These are phyloP conservation scores for Leptographium galeiforme DNA, from an alignment of 2,329 filamentous ascomycete genomes.

Conservation along the genomic window DNA sequence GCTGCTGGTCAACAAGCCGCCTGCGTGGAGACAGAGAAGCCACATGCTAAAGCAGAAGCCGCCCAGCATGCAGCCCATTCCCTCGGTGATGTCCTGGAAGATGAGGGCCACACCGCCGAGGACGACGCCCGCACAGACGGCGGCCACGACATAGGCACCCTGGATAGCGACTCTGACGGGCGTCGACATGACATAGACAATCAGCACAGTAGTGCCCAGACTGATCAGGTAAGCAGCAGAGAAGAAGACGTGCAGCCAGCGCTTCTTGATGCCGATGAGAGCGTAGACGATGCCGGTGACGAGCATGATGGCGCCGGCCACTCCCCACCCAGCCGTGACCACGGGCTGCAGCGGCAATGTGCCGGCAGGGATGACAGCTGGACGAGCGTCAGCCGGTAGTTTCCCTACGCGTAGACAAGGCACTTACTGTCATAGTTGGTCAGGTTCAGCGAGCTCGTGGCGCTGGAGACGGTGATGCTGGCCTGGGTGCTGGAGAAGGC, in stretches of 20 bases:
- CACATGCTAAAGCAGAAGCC: constrained; percentile 85
- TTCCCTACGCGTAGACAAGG: background rate
- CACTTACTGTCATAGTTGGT: constrained; percentile 16
- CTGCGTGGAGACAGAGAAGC: constrained; percentile 65
- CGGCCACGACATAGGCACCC: constrained; percentile 75
- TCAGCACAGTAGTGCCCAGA: constrained; percentile 65
- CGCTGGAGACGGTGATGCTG: background rate
- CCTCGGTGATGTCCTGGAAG: constrained; percentile 71
- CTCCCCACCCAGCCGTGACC: constrained; percentile 69
- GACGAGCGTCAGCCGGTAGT: background rate
- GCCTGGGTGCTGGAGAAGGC: background rate
- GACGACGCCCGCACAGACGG: constrained; percentile 56
- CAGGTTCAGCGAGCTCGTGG: background rate
- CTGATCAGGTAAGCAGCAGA: constrained; percentile 62
- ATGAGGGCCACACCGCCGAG: constrained; percentile 63
- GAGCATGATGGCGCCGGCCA: constrained; percentile 67
- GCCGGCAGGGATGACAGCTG: constrained; percentile 28
- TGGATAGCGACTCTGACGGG: constrained; percentile 65
- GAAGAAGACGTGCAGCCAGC: constrained; percentile 66
- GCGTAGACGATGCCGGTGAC: constrained; percentile 56
- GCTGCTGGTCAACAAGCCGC: constrained; percentile 54
- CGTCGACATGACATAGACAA: constrained; percentile 76
- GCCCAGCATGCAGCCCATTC: constrained; percentile 72
- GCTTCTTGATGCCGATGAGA: constrained; percentile 71
- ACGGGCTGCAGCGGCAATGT: constrained; percentile 57